phyloP scores from a whole-genome alignment of 345 rosid species.

The Kernera saxatilis region DNA sequence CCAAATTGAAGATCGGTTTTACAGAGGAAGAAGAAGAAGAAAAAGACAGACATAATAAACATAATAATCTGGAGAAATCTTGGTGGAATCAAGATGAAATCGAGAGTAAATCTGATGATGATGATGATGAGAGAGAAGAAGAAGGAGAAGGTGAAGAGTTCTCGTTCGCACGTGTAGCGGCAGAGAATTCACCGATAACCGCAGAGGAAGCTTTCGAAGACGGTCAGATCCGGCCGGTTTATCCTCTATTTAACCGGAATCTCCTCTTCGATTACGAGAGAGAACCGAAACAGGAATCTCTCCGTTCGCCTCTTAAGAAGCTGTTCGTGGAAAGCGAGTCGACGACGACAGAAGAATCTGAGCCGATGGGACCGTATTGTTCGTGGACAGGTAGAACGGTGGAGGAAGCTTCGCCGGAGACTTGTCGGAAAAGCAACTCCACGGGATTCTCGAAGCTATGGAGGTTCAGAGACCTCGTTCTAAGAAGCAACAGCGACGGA shows the following conservation, averaged over 20 bases:
- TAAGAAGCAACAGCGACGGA: slow-evolving; percentile 50
- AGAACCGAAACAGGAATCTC: not conserved
- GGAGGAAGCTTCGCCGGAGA: slow-evolving; percentile 23
- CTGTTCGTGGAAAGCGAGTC: slow-evolving; percentile 44
- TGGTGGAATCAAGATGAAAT: not conserved
- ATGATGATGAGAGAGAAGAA: slow-evolving; percentile 9
- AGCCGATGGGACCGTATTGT: slow-evolving; percentile 47
- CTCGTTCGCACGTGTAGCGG: slow-evolving; percentile 37
- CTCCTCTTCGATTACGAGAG: slow-evolving; percentile 2
- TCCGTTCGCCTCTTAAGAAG: slow-evolving; percentile 46
- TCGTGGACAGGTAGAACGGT: slow-evolving; percentile 31
- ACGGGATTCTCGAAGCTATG: slow-evolving; percentile 62
- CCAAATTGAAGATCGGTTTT: not conserved
- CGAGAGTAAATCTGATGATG: not conserved
- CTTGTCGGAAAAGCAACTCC: slow-evolving; percentile 55
- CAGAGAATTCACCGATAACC: slow-evolving; percentile 37
- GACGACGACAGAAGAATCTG: slow-evolving; percentile 31
- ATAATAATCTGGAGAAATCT: not conserved
- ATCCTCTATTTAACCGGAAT: slow-evolving; percentile 39
- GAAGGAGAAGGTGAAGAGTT: slow-evolving; percentile 40
- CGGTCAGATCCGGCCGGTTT: slow-evolving; percentile 53
- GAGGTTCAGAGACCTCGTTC: slow-evolving; percentile 51
- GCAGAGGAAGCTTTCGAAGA: slow-evolving; percentile 46
- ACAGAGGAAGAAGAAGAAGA: not conserved
- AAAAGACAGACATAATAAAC: not conserved